Percentiles rank a stretch among this genome's conserved stretches.
phyloP scores from a whole-genome alignment of 495 filamentous ascomycete species.

The Neurospora sp. region DNA sequence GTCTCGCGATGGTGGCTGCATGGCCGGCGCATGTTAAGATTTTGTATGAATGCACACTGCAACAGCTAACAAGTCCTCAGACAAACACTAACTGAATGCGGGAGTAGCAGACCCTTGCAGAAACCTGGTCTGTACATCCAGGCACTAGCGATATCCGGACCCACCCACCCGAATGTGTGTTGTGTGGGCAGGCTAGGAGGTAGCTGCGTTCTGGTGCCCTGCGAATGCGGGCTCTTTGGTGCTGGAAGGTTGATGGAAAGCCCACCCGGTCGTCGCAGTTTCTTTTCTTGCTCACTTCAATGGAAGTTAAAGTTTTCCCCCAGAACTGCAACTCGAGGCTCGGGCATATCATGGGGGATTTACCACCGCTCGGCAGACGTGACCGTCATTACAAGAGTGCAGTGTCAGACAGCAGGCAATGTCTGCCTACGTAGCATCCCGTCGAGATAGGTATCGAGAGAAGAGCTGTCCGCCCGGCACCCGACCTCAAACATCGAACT shows the following conservation, averaged over 20 bases:
- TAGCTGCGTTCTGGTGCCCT: not conserved
- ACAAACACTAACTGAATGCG: slow-evolving; percentile 6
- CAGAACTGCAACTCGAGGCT: not conserved
- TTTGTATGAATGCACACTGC: not conserved
- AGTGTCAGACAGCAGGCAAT: not conserved
- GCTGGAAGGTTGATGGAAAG: slow-evolving; percentile 8
- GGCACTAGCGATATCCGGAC: slow-evolving; percentile 5
- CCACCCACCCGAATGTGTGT: slow-evolving; percentile 8
- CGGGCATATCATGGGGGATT: not conserved
- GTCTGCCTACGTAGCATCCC: not conserved
- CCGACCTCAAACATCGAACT: not conserved
- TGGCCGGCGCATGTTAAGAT: slow-evolving; percentile 6
- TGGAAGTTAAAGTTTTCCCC: not conserved
- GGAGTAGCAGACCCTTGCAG: slow-evolving; percentile 22
- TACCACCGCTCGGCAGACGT: not conserved
- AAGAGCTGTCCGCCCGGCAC: not conserved
- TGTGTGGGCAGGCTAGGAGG: not conserved
- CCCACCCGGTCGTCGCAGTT: not conserved
- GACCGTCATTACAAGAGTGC: not conserved
- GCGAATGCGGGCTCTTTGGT: not conserved
- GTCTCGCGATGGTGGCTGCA: slow-evolving; percentile 19
- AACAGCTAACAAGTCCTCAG: not conserved
- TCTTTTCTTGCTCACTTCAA: not conserved
- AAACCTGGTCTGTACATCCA: slow-evolving; percentile 15
- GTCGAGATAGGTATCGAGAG: not conserved